Percentiles rank a stretch among this genome's conserved stretches.
phyloP scores from a whole-genome alignment of 805 yeast genomes.

The Sugiyamaella chiloensis region DNA sequence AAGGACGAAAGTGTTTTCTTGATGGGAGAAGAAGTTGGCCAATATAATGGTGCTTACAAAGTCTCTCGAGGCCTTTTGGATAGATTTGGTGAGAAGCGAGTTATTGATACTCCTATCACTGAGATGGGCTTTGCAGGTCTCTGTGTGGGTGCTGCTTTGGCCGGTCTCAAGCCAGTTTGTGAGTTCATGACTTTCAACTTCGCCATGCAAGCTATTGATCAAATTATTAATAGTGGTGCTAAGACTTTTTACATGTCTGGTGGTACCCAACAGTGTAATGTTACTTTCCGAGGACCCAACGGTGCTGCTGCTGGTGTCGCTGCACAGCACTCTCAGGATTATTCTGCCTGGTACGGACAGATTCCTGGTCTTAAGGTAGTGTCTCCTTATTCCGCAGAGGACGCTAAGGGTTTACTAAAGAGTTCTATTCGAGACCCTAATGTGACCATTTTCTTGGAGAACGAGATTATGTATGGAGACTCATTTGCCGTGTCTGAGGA shows the following conservation, averaged over 20 bases:
- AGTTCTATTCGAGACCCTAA: slow-evolving; percentile 98
- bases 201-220: slow-evolving; percentile 99
- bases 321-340: slow-evolving; percentile 99
- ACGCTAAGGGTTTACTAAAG: slow-evolving; percentile 90
- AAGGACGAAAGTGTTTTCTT: slow-evolving; percentile 90
- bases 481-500: slow-evolving; percentile 86
- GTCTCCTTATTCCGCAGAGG: slow-evolving; percentile 94
- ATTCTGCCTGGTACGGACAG: slow-evolving; percentile 95
- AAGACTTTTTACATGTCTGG: slow-evolving; percentile 99
- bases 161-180: slow-evolving; percentile 93
- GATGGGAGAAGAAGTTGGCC: slow-evolving; percentile 99
- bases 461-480: slow-evolving; percentile 93
- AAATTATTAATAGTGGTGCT: slow-evolving; percentile 97
- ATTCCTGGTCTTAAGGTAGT: slow-evolving; percentile 97
- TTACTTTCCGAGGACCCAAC: slow-evolving; percentile 98
- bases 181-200: slow-evolving; percentile 99
- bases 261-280: slow-evolving; percentile 95
- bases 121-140: slow-evolving; percentile 98
- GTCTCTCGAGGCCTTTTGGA: slow-evolving; percentile 93
- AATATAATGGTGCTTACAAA: slow-evolving; percentile 98
- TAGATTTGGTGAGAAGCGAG: slow-evolving; percentile 90
- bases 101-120: slow-evolving; percentile 95
- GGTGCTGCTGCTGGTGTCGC: slow-evolving; percentile 99
- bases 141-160: slow-evolving; percentile 93
- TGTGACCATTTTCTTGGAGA: slow-evolving; percentile 94